phyloP scores from a whole-genome alignment of 306 rosid genomes.

The Begonia masoniana region DNA sequence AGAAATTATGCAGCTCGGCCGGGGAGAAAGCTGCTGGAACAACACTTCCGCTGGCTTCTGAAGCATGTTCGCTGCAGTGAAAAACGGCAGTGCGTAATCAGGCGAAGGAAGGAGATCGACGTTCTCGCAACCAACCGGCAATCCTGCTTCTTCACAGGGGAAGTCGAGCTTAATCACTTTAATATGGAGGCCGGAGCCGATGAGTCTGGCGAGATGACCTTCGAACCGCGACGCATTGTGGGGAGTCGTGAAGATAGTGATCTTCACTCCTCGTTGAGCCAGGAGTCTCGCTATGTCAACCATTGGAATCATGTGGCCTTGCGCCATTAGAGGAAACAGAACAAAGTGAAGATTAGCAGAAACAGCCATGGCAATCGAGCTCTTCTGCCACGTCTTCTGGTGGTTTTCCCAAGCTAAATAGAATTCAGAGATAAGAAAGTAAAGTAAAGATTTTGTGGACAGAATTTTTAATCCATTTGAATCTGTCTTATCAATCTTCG shows the following conservation, averaged over 20 bases:
- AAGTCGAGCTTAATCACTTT: slow-evolving; percentile 6
- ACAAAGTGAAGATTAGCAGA: slow-evolving; percentile 7
- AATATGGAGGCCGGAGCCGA: slow-evolving; percentile 12
- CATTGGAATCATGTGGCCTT: slow-evolving; percentile 37
- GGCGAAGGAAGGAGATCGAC: slow-evolving; percentile 42
- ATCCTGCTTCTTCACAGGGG: slow-evolving; percentile 21
- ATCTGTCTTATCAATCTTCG: too few species aligned
- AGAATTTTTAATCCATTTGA: too few species aligned
- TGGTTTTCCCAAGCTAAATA: too few species aligned
- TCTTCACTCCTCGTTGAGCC: slow-evolving; percentile 12
- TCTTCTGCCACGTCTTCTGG: too few species aligned
- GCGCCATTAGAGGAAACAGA: slow-evolving; percentile 24
- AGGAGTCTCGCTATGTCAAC: slow-evolving; percentile 21
- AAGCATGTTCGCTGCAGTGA: slow-evolving; percentile 11
- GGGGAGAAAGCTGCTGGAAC: slow-evolving; percentile 21
- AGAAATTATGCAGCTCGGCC: slow-evolving; percentile 53
- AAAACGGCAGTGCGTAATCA: slow-evolving; percentile 14
- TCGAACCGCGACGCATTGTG: slow-evolving; percentile 20
- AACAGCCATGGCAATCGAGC: too few species aligned
- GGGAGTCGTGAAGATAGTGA: slow-evolving; percentile 22
- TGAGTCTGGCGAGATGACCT: slow-evolving; percentile 5
- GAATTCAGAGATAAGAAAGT: too few species aligned
- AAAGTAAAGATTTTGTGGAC: too few species aligned
- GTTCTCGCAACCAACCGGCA: slow-evolving; percentile 55
- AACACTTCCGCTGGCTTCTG: slow-evolving; percentile 22